Evolutionary conservation across 2,329 filamentous ascomycete species (phyloP).

Genomic region (Penicillium decumbens): DNA sequence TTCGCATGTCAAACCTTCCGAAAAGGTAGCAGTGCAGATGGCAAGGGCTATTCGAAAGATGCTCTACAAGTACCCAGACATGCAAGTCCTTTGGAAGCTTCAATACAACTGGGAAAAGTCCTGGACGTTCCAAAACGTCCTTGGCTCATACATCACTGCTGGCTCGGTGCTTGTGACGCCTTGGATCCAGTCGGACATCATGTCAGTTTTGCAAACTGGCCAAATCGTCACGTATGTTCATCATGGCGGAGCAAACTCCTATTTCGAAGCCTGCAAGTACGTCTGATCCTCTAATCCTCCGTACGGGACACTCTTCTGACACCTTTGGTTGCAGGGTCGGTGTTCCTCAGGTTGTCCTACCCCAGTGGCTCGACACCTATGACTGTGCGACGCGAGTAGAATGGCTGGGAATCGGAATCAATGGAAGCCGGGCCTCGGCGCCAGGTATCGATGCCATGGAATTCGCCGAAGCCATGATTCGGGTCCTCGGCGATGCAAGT

Average conservation of each 20-base stretch:
- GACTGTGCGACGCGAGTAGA: conserved; percentile 45
- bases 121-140: conserved; percentile 5
- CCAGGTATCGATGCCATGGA: conserved; percentile 23
- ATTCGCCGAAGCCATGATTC: conserved; percentile 15
- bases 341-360: conserved; percentile 46
- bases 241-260: conserved; percentile 49
- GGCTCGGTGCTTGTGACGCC: conserved; percentile 12
- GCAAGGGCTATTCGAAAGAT: conserved; percentile 40
- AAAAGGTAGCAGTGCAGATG: conserved; percentile 28
- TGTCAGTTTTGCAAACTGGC: conserved; percentile 33
- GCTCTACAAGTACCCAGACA: conserved; percentile 36
- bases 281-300: conserved; percentile 8
- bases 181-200: conserved; percentile 22
- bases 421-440: conserved; percentile 35
- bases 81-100: conserved; percentile 43
- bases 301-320: neutral
- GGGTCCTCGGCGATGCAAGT: conserved; percentile 8
- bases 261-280: conserved; percentile 45
- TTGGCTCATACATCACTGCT: conserved; percentile 7
- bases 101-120: conserved; percentile 20
- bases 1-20: conserved; percentile 33
- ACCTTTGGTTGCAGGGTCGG: conserved; percentile 33
- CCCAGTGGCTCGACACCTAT: conserved; percentile 47
- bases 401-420: conserved; percentile 42
- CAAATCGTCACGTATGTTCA: conserved; percentile 42